Evolutionary conservation across 345 rosid species (phyloP).

Genomic region (Carallia brachiata): DNA sequence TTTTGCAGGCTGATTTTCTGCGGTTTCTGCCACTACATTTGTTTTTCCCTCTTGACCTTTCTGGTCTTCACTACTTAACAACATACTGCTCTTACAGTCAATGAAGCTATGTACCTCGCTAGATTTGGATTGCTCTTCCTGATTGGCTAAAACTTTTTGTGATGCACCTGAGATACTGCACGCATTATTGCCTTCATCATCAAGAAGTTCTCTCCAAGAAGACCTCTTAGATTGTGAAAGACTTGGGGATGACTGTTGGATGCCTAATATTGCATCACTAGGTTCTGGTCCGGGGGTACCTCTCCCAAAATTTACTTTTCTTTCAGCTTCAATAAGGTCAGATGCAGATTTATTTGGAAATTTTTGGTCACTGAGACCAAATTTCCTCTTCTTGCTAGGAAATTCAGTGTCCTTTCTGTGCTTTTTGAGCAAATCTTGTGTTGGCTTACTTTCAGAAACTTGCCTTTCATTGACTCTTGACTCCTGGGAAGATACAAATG

Average conservation of each 20-base stretch:
- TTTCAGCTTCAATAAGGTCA: constrained; percentile 26
- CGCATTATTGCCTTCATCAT: constrained; percentile 31
- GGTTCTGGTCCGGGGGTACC: constrained; percentile 15
- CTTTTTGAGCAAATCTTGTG: constrained; percentile 21
- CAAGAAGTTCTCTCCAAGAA: constrained; percentile 74
- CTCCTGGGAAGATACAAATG: constrained; percentile 38
- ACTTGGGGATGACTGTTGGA: constrained; percentile 30
- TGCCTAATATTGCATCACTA: constrained; percentile 19
- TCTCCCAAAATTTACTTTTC: constrained; percentile 22
- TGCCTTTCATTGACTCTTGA: constrained; percentile 23
- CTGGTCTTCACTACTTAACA: constrained; percentile 21
- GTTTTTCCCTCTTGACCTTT: constrained; percentile 16
- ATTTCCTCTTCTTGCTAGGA: constrained; percentile 37
- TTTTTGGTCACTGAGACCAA: constrained; percentile 25
- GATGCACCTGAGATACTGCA: constrained; percentile 49
- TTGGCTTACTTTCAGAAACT: constrained; percentile 23
- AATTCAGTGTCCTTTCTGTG: constrained; percentile 24
- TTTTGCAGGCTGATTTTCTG: constrained; percentile 25
- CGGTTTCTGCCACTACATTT: constrained; percentile 14
- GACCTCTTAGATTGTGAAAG: constrained; percentile 63
- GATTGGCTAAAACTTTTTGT: constrained; percentile 24
- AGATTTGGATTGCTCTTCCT: constrained; percentile 29
- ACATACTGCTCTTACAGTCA: constrained; percentile 15
- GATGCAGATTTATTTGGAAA: constrained; percentile 29
- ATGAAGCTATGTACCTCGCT: constrained; percentile 15